Conservation (phyloP, 768 basidiomycete genomes). For the Tricholoma furcatifolium region DNA sequence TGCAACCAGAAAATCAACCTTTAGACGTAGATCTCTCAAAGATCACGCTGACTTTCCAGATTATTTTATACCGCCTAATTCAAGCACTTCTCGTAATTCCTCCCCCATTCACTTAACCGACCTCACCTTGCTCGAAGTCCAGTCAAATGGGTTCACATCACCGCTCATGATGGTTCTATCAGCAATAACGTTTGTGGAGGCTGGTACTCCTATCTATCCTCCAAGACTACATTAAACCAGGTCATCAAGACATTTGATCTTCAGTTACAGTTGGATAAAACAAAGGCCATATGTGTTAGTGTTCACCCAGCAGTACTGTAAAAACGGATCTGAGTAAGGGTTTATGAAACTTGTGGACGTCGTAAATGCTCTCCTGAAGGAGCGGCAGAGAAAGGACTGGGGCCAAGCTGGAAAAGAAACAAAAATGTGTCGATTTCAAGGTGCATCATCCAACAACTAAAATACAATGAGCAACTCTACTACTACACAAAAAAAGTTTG, state of each 20-base stretch:
- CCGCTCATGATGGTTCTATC: slow-evolving; percentile 59
- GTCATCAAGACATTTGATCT: slow-evolving; percentile 60
- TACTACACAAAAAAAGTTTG: no score
- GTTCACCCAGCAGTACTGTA: slow-evolving; percentile 61
- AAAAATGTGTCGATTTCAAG: no score
- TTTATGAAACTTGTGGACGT: slow-evolving; percentile 50
- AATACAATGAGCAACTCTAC: neutral
- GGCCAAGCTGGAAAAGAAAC: slow-evolving; percentile 51
- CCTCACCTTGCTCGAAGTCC: slow-evolving; percentile 22
- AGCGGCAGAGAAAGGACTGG: slow-evolving; percentile 53
- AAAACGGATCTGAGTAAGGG: slow-evolving; percentile 57
- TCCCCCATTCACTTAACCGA: slow-evolving; percentile 34
- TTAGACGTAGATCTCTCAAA: slow-evolving; percentile 42
- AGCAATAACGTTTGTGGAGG: slow-evolving; percentile 57
- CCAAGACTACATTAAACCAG: slow-evolving; percentile 64
- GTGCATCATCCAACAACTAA: neutral
- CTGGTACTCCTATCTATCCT: slow-evolving; percentile 63
- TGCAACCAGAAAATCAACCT: slow-evolving; percentile 55
- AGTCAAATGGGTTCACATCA: slow-evolving; percentile 59
- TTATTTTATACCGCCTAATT: slow-evolving; percentile 56
- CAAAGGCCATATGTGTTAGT: slow-evolving; percentile 50
- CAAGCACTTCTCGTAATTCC: slow-evolving; percentile 61
- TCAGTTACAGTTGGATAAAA: slow-evolving; percentile 46
- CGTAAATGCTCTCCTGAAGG: slow-evolving; percentile 36
- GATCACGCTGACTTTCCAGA: slow-evolving; percentile 49